Conservation (phyloP, 164 flowering plant species). For the grape (Vitis vinifera) region DNA sequence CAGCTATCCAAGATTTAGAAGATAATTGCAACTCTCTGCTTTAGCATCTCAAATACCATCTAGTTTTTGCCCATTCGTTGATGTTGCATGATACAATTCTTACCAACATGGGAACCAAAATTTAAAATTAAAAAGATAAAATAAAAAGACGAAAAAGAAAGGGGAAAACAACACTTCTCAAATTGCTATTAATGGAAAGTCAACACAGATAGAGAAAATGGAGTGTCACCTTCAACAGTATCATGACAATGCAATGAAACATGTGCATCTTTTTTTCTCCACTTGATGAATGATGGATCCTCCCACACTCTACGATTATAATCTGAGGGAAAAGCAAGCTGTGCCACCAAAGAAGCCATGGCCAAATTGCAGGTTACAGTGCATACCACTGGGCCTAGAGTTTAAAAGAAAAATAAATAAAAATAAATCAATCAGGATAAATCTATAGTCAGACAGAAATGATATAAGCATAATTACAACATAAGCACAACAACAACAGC, state of each 20-base stretch:
- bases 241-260: slow-evolving; percentile 84
- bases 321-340: slow-evolving; percentile 32
- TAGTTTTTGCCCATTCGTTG: too few species aligned
- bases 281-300: slow-evolving; percentile 82
- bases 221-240: slow-evolving; percentile 66
- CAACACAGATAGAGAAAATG: not conserved
- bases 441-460: too few species aligned
- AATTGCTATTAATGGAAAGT: not conserved
- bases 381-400: not conserved
- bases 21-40: too few species aligned
- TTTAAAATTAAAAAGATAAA: not conserved
- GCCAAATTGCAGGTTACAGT: not conserved
- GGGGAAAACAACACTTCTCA: not conserved
- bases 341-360: slow-evolving; percentile 42
- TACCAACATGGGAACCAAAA: not conserved
- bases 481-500: too few species aligned
- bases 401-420: not conserved
- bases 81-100: too few species aligned
- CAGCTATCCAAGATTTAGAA: too few species aligned
- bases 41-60: too few species aligned
- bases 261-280: slow-evolving; percentile 91
- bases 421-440: too few species aligned
- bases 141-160: not conserved
- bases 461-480: too few species aligned
- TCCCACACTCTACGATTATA: slow-evolving; percentile 63